A percentile compares a stretch with the other conserved stretches of the same genome.
phyloP scores from a whole-genome alignment of 2,329 filamentous ascomycete species.

The Fonsecaea monophora region DNA sequence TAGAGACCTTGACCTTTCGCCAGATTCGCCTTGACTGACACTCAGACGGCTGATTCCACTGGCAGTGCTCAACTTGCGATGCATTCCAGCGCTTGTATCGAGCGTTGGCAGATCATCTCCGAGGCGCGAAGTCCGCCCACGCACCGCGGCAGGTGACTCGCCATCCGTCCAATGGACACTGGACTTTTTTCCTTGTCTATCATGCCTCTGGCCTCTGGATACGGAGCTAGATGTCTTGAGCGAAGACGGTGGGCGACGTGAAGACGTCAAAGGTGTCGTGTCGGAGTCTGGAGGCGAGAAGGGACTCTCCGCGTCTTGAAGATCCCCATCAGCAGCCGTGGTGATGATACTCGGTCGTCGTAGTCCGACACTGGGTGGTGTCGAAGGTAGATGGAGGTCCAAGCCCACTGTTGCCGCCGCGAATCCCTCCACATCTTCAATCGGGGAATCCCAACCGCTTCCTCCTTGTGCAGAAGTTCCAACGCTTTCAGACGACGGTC shows the following conservation, averaged over 20 bases:
- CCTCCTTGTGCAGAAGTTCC: constrained; percentile 22
- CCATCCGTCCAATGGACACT: constrained; percentile 61
- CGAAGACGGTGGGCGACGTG: constrained; percentile 60
- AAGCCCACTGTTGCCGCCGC: constrained; percentile 54
- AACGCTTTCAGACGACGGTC: constrained; percentile 12
- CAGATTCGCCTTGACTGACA: constrained; percentile 47
- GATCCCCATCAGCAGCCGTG: constrained; percentile 38
- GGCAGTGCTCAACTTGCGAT: constrained; percentile 64
- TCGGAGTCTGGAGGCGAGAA: constrained; percentile 59
- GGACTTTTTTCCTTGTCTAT: constrained; percentile 58
- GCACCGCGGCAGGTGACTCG: constrained; percentile 28
- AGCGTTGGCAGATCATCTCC: constrained; percentile 67
- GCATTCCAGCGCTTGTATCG: constrained; percentile 63
- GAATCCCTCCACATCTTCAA: constrained; percentile 50
- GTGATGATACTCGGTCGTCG: constrained; percentile 41
- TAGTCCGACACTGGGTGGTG: constrained; percentile 35
- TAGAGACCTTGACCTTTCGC: constrained; percentile 61
- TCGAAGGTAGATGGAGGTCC: constrained; percentile 46
- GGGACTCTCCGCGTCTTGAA: constrained; percentile 43
- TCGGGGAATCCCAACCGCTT: constrained; percentile 48
- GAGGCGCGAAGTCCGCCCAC: constrained; percentile 55
- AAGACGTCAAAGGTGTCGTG: constrained; percentile 66
- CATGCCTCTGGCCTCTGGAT: constrained; percentile 53
- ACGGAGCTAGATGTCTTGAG: constrained; percentile 58
- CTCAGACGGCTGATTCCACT: constrained; percentile 55